Percentiles rank a stretch among this genome's conserved stretches.
Conservation (phyloP, 306 rosid genomes). For the Ceratonia siliqua region DNA sequence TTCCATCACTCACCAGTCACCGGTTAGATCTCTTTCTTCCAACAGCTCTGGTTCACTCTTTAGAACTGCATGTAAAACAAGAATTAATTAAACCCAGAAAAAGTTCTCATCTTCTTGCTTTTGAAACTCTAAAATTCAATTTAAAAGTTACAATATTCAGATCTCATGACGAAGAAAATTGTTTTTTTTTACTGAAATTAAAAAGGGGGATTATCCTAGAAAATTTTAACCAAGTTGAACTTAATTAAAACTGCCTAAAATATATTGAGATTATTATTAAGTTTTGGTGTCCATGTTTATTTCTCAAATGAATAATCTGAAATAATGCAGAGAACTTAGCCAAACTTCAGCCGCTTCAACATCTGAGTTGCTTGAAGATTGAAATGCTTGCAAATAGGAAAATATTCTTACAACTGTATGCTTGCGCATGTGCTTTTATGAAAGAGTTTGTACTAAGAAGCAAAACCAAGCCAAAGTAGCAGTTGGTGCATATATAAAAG, state of each 20-base stretch:
- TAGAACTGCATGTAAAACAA: background rate
- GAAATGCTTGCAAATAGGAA: background rate
- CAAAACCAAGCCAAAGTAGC: background rate
- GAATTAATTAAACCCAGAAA: background rate
- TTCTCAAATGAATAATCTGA: background rate
- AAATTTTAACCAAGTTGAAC: background rate
- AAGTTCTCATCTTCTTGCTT: too few species aligned
- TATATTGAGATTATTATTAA: background rate
- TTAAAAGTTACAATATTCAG: too few species aligned
- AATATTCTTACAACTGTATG: background rate
- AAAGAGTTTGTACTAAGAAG: slow-evolving; percentile 11
- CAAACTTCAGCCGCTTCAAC: background rate
- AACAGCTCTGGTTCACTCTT: background rate
- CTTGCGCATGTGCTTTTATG: background rate
- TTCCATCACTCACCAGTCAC: too few species aligned
- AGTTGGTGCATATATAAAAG: background rate
- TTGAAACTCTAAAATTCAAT: too few species aligned
- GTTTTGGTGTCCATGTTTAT: background rate
- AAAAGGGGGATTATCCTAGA: background rate
- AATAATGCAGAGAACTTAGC: slow-evolving; percentile 7
- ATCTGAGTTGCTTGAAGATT: background rate
- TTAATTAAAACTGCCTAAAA: background rate
- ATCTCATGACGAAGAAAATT: too few species aligned
- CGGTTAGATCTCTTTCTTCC: slow-evolving; percentile 18
- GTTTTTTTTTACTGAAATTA: background rate